phyloP scores from a whole-genome alignment of 768 basidiomycete genomes.

The Russula earlei region DNA sequence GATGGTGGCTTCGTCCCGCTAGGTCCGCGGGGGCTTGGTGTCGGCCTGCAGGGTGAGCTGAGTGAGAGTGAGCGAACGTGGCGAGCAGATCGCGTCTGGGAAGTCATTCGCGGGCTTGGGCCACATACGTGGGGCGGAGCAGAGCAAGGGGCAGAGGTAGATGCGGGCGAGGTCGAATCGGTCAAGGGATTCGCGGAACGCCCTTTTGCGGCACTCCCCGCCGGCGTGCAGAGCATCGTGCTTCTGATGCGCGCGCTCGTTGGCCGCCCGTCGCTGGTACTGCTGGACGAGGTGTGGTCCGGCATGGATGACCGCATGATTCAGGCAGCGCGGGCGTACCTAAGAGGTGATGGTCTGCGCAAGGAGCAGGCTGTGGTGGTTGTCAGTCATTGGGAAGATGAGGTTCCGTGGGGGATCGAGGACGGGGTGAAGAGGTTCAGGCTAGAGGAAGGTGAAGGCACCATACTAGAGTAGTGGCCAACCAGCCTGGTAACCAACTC shows the following conservation, averaged over 20 bases:
- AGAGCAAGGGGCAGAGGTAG: not conserved
- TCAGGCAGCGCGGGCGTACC: conserved; percentile 46
- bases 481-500: too few species aligned
- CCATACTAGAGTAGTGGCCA: not conserved
- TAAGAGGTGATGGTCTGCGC: conserved; percentile 45
- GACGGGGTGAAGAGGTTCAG: conserved; percentile 40
- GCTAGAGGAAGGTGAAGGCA: conserved; percentile 30
- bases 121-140: conserved; percentile 40
- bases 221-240: conserved; percentile 71
- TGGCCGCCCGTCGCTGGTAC: conserved; percentile 56
- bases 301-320: conserved; percentile 86
- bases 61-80: conserved; percentile 31
- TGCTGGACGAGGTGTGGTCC: conserved; percentile 89
- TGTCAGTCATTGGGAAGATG: conserved; percentile 86
- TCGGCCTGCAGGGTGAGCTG: conserved; percentile 30
- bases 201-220: conserved; percentile 54
- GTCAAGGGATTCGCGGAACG: conserved; percentile 36
- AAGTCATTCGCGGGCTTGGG: conserved; percentile 57
- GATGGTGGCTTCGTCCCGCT: conserved; percentile 68
- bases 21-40: conserved; percentile 37
- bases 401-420: conserved; percentile 68
- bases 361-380: conserved; percentile 69
- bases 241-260: conserved; percentile 84
- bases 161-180: not conserved
- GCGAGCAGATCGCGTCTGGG: conserved; percentile 38